Base-by-base conservation (phyloP, 2,329 filamentous ascomycete genomes). In the Penicillium brasilianum region DNA sequence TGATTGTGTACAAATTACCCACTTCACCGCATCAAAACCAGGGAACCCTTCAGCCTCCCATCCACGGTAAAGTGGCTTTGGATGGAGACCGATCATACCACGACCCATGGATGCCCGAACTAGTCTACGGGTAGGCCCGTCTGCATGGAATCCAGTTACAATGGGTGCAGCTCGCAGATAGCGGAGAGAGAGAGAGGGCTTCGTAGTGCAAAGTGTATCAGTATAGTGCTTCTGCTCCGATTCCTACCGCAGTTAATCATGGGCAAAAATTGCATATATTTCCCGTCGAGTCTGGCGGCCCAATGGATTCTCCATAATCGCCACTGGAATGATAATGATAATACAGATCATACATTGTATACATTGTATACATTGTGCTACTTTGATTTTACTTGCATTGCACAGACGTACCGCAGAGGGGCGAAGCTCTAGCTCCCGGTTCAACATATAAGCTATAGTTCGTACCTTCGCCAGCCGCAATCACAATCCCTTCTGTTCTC, bases 11-110 rank as follows among this genome's bases (percentile, higher is more conserved):
- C 50, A 53, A 41, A 25, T 53, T 37, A 16, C 50, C 18, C 50
- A n/a, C 62, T 70, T 68, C 68, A 68, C 69, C 69, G 72, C 72
- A 69, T 69, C 70, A 32, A 73, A 73, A 69, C 72, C 64, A 68
- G 64, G 71, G 72, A 52, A 66, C 55, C 65, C 49, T 25, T 55
- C 25, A 28, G 44, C 58, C 46, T 46, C 55, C 39, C 37, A 52
- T 56, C 63, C 65, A 61, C 54, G 62, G 48, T 20, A 32, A 16
- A 13, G 43, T 46, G 22, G 43, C 44, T 48, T 7, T n/a, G n/a
- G 58, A 50, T 50, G 46, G 22, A 13, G 22, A 30, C 11, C 13
- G 18, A 34, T 36, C 28, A 56, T 55, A 11, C 22, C 32, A 37
- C 20, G 44, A 39, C 6, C 59, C 61, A 32, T 64, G 59, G 63